Evolutionary conservation across 345 rosid species (phyloP), one percentile per base, ranked within the genome.

Genomic region (Boechera divaricarpa): DNA sequence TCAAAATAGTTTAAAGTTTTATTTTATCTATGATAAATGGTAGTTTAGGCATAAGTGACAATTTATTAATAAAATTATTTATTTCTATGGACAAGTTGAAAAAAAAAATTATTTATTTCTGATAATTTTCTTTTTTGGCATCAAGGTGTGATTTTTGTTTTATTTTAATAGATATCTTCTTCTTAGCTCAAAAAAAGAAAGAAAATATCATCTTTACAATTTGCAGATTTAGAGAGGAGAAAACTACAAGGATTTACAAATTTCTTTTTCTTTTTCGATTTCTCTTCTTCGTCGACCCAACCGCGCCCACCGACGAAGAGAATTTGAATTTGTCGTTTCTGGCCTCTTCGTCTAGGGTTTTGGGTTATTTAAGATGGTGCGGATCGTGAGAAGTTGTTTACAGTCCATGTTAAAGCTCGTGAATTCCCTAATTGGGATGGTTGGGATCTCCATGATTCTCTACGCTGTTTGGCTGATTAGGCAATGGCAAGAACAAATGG

Each of bases 361-460:
- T 62, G 77, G 58, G 63, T 62, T 1, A 45, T 60, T 15, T 12
- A 63, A 62, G 75, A 72, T 78, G 80, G 76, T 56, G 67, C 63
- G 79, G 70, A 7, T 88, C 48, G 72, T 84, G 84, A 87, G 87
- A 84, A 87, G 87, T 67, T 92, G 92, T 81, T 45, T 86, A 15
- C 96, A 89, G 82, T 91, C 98, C 7, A 35, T 84, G 47, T 54
- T 92, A 80, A 95, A 95, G 86, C 74, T 92, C 76, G 74, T 88
- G 78, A 95, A 95, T 84, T 88, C 88, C 10, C 28, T 87, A 32
- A 69, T 86, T 7, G 99, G 97, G 29, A 91, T 95, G 94, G 90
- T 86, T 77, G 99, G 98, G n/a, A 38, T 90, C 35, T 91, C 89
- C 24, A 84, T 86, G 93, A 74, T 95, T 12, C 55, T 93, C 66